A percentile compares a stretch with the other conserved stretches of the same genome.
These are phyloP conservation scores for Cryptomeria japonica DNA, from an alignment of 75 land plant genomes.

Conservation along the genomic window DNA sequence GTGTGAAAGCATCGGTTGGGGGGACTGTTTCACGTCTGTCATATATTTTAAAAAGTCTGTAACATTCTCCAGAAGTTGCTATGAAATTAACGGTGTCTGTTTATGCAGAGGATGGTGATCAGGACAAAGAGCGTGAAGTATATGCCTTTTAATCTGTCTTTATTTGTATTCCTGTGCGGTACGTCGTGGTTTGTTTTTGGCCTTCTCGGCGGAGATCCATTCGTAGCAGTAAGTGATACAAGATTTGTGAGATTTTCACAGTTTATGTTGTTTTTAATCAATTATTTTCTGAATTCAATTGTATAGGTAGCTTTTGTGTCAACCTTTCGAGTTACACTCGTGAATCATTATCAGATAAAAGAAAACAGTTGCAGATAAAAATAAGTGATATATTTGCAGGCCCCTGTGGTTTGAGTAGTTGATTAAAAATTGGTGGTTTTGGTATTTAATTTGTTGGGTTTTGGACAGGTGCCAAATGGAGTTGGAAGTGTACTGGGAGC, in stretches of 20 bases:
- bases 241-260: no score
- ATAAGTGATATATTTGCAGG: slow-evolving; percentile 25
- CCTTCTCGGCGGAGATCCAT: slow-evolving; percentile 53
- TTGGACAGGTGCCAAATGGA: slow-evolving; percentile 59
- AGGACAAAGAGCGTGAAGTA: slow-evolving; percentile 73
- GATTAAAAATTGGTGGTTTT: neutral
- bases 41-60: neutral
- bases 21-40: neutral
- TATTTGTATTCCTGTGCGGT: slow-evolving; percentile 70
- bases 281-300: no score
- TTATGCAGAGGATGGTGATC: slow-evolving; percentile 60
- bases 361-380: no score
- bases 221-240: slow-evolving; percentile 67
- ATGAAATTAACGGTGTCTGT: no score
- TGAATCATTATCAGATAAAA: no score
- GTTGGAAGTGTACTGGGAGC: slow-evolving; percentile 43
- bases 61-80: no score
- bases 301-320: no score
- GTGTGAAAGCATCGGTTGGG: no score
- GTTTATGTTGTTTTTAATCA: no score
- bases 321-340: no score
- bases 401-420: neutral
- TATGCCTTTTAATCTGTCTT: slow-evolving; percentile 79
- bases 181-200: slow-evolving; percentile 68
- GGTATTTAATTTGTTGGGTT: neutral